Conservation (phyloP, 805 yeast genomes). For the Hagleromyces aurorensis region DNA sequence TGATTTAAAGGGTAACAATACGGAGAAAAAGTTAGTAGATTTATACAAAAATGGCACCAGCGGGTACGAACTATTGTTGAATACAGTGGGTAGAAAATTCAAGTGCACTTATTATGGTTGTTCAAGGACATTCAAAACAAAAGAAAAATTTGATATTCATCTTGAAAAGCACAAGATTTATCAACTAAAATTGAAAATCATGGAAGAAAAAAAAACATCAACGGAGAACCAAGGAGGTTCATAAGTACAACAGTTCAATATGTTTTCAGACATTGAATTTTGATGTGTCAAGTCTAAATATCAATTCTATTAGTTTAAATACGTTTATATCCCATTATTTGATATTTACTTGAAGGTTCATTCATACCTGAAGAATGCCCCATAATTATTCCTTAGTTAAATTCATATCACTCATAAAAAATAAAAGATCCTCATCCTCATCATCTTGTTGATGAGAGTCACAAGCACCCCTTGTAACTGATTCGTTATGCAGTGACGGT, state of each 20-base stretch:
- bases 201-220: constrained; percentile 10
- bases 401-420: constrained; percentile 72
- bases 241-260: not conserved
- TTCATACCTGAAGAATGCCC: no score
- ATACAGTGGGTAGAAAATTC: constrained; percentile 31
- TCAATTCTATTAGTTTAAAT: no score
- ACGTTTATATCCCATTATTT: no score
- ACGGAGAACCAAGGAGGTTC: not conserved
- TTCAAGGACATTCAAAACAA: constrained; percentile 42
- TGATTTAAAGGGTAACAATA: no score
- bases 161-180: constrained; percentile 30
- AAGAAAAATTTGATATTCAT: constrained; percentile 27
- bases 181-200: constrained; percentile 24
- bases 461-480: constrained; percentile 18
- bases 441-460: constrained; percentile 33
- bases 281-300: no score
- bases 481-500: not conserved
- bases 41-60: constrained; percentile 19
- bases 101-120: constrained; percentile 48
- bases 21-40: constrained; percentile 21
- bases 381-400: constrained; percentile 22
- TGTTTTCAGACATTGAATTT: no score
- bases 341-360: no score
- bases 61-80: constrained; percentile 27
- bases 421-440: constrained; percentile 59